These are phyloP conservation scores for Pseudogymnoascus sp. DNA, from an alignment of 2,329 filamentous ascomycete species.

Conservation along the genomic window DNA sequence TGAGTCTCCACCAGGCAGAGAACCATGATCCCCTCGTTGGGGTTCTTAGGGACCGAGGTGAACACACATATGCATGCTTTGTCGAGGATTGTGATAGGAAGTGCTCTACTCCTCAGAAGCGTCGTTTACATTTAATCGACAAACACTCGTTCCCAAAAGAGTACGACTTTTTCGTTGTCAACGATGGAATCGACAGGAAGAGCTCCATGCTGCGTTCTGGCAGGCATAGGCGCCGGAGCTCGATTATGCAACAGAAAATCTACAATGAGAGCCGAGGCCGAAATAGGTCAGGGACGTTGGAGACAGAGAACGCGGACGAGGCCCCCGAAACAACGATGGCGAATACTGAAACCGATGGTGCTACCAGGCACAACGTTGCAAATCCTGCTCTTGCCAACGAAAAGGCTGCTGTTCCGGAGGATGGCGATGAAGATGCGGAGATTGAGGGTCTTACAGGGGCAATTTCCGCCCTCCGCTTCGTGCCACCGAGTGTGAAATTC, in stretches of 20 bases:
- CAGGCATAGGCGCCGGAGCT: conserved; percentile 39
- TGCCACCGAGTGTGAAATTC: conserved; percentile 59
- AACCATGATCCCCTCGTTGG: conserved; percentile 76
- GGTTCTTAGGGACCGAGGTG: conserved; percentile 65
- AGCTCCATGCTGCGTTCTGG: conserved; percentile 65
- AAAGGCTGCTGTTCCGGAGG: conserved; percentile 13
- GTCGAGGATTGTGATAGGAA: conserved; percentile 79
- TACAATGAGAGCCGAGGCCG: conserved; percentile 19
- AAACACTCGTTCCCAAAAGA: conserved; percentile 87
- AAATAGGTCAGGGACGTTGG: conserved; percentile 15
- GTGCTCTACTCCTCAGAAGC: conserved; percentile 75
- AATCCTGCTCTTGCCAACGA: conserved; percentile 15
- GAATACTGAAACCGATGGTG: conserved; percentile 11
- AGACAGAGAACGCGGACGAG: conserved; percentile 1
- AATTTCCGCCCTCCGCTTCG: conserved; percentile 64
- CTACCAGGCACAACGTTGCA: conserved; percentile 16
- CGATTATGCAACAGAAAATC: conserved; percentile 29
- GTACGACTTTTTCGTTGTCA: conserved; percentile 81
- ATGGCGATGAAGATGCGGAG: conserved; percentile 28
- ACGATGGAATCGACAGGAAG: conserved; percentile 80
- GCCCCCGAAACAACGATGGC: conserved; percentile 22
- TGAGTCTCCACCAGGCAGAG: conserved; percentile 81
- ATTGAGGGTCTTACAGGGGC: conserved; percentile 57
- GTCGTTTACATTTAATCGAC: conserved; percentile 81
- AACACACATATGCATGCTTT: conserved; percentile 89